Evolutionary conservation across 331 rosid species (phyloP).

Genomic region (Pyrus hybrid): DNA sequence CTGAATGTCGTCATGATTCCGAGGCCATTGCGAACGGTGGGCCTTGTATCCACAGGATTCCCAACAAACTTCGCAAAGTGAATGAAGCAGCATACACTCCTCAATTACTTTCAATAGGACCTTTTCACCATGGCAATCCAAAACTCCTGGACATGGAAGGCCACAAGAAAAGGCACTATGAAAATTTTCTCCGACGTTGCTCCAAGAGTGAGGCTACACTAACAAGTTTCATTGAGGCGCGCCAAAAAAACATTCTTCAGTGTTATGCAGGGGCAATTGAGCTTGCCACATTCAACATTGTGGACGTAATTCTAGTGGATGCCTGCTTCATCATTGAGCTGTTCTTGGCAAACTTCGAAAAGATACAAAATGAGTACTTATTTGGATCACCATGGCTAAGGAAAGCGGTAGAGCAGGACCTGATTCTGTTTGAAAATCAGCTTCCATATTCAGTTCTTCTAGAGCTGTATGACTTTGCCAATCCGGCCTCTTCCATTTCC

Average conservation of each 20-base stretch:
- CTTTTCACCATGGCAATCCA: neutral
- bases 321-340: slow-evolving; percentile 21
- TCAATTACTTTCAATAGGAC: slow-evolving; percentile 21
- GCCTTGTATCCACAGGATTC: slow-evolving; percentile 15
- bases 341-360: neutral
- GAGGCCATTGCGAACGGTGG: too few relatives aligned
- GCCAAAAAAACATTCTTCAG: neutral
- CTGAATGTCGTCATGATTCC: too few relatives aligned
- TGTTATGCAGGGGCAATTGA: slow-evolving; percentile 8
- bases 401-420: neutral
- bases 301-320: neutral
- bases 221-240: accelerated
- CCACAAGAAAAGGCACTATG: neutral
- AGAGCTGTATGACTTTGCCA: neutral
- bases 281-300: too few relatives aligned
- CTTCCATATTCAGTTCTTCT: slow-evolving; percentile 6
- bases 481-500: too few relatives aligned
- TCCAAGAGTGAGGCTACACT: neutral
- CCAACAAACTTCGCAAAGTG: slow-evolving; percentile 3
- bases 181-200: neutral
- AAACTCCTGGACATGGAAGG: slow-evolving; percentile 2
- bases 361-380: neutral
- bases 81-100: slow-evolving; percentile 22
- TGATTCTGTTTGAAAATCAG: slow-evolving; percentile 17
- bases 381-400: neutral